Conservation (phyloP, 1,284 basidiomycete genomes). For the Ceratobasidium sp. region DNA sequence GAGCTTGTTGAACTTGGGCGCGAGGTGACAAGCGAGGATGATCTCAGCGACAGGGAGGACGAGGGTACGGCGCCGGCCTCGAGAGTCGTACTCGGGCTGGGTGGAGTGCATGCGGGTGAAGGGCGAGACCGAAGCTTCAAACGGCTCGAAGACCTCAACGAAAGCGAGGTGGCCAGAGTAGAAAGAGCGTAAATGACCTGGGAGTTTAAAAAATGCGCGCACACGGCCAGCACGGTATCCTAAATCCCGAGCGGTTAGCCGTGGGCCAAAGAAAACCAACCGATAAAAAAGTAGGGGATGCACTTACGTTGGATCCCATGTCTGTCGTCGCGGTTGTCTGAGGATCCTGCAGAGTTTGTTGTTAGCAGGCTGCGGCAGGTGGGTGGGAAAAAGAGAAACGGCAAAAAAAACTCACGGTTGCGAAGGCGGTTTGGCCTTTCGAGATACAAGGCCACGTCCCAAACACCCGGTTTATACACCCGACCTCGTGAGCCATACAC, state of each 20-base stretch:
- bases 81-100: neutral
- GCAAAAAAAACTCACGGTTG: neutral
- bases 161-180: slow-evolving; percentile 13
- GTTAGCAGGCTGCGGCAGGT: no score
- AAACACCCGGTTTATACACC: slow-evolving; percentile 53
- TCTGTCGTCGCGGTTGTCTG: neutral
- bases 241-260: neutral
- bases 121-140: neutral
- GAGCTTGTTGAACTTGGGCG: slow-evolving; percentile 14
- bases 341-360: neutral
- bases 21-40: slow-evolving; percentile 14
- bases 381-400: neutral
- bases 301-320: slow-evolving; percentile 20
- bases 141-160: slow-evolving; percentile 33
- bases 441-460: slow-evolving; percentile 16
- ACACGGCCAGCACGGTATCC: slow-evolving; percentile 30
- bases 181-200: neutral
- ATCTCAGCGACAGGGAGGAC: slow-evolving; percentile 18
- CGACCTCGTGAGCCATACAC: slow-evolving; percentile 14
- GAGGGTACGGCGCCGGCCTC: neutral
- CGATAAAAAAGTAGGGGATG: no score
- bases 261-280: no score
- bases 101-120: neutral
- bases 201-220: slow-evolving; percentile 18
- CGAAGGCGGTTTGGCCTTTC: slow-evolving; percentile 1